Evolutionary conservation across 2,329 filamentous ascomycete genomes (phyloP).

Genomic region (Apiospora marii): DNA sequence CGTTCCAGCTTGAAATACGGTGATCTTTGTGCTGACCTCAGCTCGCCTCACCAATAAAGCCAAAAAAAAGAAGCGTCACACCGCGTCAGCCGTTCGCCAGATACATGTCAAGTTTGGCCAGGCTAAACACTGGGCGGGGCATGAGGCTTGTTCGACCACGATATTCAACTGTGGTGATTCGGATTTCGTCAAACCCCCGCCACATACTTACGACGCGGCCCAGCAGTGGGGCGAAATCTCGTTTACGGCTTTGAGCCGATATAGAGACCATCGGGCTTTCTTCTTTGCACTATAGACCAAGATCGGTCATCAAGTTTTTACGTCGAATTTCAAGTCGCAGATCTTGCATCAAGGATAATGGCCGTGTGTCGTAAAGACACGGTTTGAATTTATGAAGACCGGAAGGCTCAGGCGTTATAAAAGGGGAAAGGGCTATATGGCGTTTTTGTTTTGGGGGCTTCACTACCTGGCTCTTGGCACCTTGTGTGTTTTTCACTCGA

Average conservation of each 20-base stretch:
- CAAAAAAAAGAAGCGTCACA: background rate
- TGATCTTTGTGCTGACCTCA: slow-evolving; percentile 47
- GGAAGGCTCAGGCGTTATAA: slow-evolving; percentile 14
- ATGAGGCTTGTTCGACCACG: background rate
- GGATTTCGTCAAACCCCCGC: background rate
- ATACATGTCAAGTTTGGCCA: slow-evolving; percentile 9
- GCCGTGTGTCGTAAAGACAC: background rate
- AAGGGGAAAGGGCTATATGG: slow-evolving; percentile 17
- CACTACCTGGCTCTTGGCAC: background rate
- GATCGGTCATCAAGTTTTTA: background rate
- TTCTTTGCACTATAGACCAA: background rate
- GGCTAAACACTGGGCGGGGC: background rate
- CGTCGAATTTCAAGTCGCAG: background rate
- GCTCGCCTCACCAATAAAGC: background rate
- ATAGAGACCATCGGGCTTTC: background rate
- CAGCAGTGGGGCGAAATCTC: background rate
- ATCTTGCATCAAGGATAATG: slow-evolving; percentile 16
- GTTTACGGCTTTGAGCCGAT: background rate
- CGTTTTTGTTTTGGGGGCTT: background rate
- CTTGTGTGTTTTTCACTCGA: background rate
- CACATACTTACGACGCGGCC: background rate
- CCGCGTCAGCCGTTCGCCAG: background rate
- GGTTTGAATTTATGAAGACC: slow-evolving; percentile 18
- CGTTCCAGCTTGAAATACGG: slow-evolving; percentile 83
- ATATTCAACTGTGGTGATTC: background rate